Base-by-base conservation (phyloP, 176 grass and related monocot species). In the Avena eriantha region DNA sequence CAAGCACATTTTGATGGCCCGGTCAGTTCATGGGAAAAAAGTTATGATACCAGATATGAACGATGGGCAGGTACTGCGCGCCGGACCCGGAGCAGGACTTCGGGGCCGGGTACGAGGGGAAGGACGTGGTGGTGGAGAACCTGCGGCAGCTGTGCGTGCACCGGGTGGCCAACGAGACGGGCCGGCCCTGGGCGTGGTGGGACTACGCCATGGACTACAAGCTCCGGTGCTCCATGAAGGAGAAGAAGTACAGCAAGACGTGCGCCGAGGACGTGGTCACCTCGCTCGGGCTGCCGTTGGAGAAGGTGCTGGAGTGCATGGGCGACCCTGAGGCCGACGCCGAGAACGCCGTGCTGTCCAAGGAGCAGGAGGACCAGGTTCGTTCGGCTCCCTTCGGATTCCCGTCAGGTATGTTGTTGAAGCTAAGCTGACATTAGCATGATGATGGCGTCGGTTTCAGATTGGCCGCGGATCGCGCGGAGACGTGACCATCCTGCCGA, bases 161-260 rank as follows among this genome's bases (percentile, higher is more conserved):
- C 78, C 90, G 97, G 19, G 92, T 93, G 3, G 97, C 92, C 0
- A 99, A 96, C 26, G 92, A 89, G 14, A 94, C 43, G 8, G 90
- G 94, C 2, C 86, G 68, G 3, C 88, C 97, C 0, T 99, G 97
- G 97, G 68, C 91, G 19, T 99, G 97, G 97, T 99, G 97, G 97
- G 97, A 99, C 85, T 99, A 83, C 59, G 94, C 95, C 36, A 88
- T 90, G 54, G 97, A 99, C 79, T 99, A 94, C 89, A 93, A 99
- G 82, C 49, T 89, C n/a, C 76, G 97, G 1, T 99, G 97, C 85
- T 99, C 97, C 8, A 99, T 99, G 97, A 94, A 99, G 92, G 86
- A 94, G 53, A 99, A 93, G 85, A 99, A 91, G 85, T 99, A 99
- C 60, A 99, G 80, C 90, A 96, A 87, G 85, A 71, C 68, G 17